phyloP scores from a whole-genome alignment of 148 eudicot genomes.

The Silene uniflora region DNA sequence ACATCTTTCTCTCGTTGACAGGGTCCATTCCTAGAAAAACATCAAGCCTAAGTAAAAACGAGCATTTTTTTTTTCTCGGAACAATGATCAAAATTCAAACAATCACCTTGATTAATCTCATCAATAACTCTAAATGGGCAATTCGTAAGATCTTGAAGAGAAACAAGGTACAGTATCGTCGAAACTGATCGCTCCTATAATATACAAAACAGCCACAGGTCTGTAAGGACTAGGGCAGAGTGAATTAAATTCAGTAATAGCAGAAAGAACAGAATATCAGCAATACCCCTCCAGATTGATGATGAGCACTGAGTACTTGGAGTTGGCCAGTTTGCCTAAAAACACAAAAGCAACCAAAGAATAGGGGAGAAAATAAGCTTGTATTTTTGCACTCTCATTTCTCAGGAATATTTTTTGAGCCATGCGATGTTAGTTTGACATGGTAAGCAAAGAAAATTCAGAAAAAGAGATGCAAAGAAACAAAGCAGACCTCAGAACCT shows the following conservation, averaged over 20 bases:
- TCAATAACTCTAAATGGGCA: slow-evolving; percentile 99
- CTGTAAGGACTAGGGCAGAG: slow-evolving; percentile 22
- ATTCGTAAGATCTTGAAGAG: slow-evolving; percentile 92
- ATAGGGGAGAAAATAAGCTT: not conserved
- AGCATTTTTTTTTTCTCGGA: not conserved
- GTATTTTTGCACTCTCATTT: slow-evolving; percentile 4
- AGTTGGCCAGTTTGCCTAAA: slow-evolving; percentile 92
- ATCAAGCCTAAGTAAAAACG: slow-evolving; percentile 5
- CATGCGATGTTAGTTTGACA: not conserved
- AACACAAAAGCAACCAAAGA: slow-evolving; percentile 15
- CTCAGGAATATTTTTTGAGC: not conserved
- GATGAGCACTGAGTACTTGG: slow-evolving; percentile 96
- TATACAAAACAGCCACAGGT: slow-evolving; percentile 5
- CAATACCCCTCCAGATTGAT: slow-evolving; percentile 98
- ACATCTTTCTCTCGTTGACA: slow-evolving; percentile 93
- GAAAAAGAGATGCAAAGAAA: slow-evolving; percentile 6
- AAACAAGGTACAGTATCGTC: slow-evolving; percentile 93
- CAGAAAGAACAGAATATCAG: slow-evolving; percentile 8
- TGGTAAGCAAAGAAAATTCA: not conserved
- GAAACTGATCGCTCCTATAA: slow-evolving; percentile 96
- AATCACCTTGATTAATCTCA: slow-evolving; percentile 95
- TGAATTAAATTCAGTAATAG: slow-evolving; percentile 12
- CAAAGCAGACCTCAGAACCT: not conserved
- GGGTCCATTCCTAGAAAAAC: slow-evolving; percentile 87
- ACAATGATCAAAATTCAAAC: too few relatives aligned